Evolutionary conservation across 1,139 yeast species (phyloP).

Genomic region (Sugiyamaella paludigena): DNA sequence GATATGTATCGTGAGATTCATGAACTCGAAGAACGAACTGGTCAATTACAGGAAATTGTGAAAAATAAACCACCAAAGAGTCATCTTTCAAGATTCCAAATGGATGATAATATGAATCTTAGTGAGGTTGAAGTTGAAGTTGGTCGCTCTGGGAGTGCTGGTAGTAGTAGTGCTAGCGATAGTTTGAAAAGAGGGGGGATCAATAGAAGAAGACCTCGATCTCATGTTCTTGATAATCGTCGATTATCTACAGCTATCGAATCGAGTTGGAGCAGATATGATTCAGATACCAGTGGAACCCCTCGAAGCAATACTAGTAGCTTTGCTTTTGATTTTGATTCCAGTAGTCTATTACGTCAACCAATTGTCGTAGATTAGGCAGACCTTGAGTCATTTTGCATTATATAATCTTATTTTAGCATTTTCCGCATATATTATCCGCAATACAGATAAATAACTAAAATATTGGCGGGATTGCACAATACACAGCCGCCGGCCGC

Average conservation of each 20-base stretch:
- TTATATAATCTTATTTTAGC: no score
- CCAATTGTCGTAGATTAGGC: no score
- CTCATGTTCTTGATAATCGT: slow-evolving; percentile 15
- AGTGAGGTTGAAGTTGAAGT: background rate
- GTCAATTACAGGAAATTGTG: slow-evolving; percentile 25
- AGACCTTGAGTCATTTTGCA: no score
- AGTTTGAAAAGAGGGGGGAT: slow-evolving; percentile 21
- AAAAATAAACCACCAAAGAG: slow-evolving; percentile 9
- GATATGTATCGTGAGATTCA: slow-evolving; percentile 34
- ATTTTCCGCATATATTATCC: no score
- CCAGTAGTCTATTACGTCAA: no score
- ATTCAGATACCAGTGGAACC: slow-evolving; percentile 5
- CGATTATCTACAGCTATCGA: slow-evolving; percentile 11
- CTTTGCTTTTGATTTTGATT: background rate
- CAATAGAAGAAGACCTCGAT: slow-evolving; percentile 22
- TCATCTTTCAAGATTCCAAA: slow-evolving; percentile 1
- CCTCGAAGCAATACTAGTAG: slow-evolving; percentile 5
- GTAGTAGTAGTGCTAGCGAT: background rate
- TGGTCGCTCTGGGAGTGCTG: slow-evolving; percentile 6
- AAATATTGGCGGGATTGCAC: no score
- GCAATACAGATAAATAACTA: no score
- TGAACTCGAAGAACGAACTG: slow-evolving; percentile 30
- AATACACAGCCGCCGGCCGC: no score
- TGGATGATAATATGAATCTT: background rate
- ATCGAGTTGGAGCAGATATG: slow-evolving; percentile 14